Conservation (phyloP, 2,329 filamentous ascomycete species). For the Erysiphe neolycopersici region DNA sequence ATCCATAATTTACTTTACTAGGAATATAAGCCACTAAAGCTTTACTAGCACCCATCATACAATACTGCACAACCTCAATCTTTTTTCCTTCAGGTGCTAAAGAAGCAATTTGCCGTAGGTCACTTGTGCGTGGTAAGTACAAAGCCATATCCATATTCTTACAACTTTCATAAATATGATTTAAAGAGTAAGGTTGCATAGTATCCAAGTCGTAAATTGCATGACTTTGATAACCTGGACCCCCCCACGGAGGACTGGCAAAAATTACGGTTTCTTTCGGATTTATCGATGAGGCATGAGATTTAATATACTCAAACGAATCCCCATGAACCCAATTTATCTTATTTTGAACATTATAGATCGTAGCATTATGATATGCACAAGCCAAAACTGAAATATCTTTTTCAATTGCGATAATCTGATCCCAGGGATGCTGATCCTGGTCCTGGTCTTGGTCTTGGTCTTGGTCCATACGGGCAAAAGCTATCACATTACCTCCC, state of each 20-base stretch:
- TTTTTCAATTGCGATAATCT: constrained; percentile 71
- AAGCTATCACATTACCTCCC: constrained; percentile 87
- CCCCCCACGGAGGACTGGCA: constrained; percentile 49
- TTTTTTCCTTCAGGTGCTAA: constrained; percentile 24
- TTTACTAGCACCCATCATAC: constrained; percentile 73
- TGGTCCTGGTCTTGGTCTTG: constrained; percentile 15
- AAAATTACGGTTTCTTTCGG: constrained; percentile 25
- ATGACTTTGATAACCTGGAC: constrained; percentile 33
- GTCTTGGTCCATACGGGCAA: constrained; percentile 40
- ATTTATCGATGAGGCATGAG: constrained; percentile 6
- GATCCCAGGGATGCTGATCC: constrained; percentile 28
- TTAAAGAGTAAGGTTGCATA: constrained; percentile 70
- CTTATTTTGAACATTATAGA: constrained; percentile 53
- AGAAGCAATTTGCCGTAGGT: constrained; percentile 50
- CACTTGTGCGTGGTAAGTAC: constrained; percentile 65
- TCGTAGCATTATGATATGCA: constrained; percentile 68
- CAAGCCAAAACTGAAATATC: constrained; percentile 59
- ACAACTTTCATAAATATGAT: constrained; percentile 34
- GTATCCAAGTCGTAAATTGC: constrained; percentile 56
- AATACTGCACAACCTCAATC: constrained; percentile 66
- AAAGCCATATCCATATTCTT: constrained; percentile 35
- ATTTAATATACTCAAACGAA: constrained; percentile 30
- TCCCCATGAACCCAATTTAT: constrained; percentile 77
- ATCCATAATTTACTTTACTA: neutral
- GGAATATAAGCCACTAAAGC: constrained; percentile 40